phyloP scores from a whole-genome alignment of 768 basidiomycete species.

The Lentinula guzmanii region DNA sequence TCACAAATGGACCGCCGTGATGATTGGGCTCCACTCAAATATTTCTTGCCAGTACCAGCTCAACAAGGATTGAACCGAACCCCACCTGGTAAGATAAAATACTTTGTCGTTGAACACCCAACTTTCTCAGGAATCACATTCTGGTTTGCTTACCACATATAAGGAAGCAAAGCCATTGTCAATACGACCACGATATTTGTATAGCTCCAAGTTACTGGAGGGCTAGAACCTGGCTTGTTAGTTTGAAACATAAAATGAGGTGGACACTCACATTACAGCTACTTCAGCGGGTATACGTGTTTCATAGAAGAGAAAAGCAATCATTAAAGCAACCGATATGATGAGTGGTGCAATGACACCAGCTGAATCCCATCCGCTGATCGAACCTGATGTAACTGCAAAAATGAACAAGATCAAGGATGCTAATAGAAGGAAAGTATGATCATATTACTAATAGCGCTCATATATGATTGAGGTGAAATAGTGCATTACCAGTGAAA shows the following conservation, averaged over 20 bases:
- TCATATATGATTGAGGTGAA: no score
- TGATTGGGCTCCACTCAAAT: slow-evolving; percentile 33
- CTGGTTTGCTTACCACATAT: slow-evolving; percentile 23
- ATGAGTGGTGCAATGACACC: slow-evolving; percentile 33
- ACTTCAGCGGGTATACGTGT: background rate
- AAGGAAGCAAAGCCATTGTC: slow-evolving; percentile 28
- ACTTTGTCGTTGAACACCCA: background rate
- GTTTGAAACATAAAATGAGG: background rate
- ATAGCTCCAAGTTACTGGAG: slow-evolving; percentile 36
- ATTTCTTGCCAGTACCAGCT: slow-evolving; percentile 32
- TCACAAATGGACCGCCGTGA: slow-evolving; percentile 32
- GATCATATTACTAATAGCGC: no score
- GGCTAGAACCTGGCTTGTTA: slow-evolving; percentile 16
- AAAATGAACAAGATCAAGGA: background rate
- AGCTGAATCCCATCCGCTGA: slow-evolving; percentile 35
- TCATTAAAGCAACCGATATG: slow-evolving; percentile 27
- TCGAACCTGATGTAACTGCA: slow-evolving; percentile 21
- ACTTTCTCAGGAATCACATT: background rate
- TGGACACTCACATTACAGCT: background rate
- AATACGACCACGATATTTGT: slow-evolving; percentile 33
- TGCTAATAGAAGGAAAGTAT: background rate
- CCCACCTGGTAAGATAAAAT: slow-evolving; percentile 18
- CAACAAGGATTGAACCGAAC: slow-evolving; percentile 24
- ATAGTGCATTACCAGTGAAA: background rate
- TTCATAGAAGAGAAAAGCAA: slow-evolving; percentile 23